Evolutionary conservation across 129 eudicot species (phyloP), one percentile per base, ranked within the genome.

Genomic region (Artemisia argyi): DNA sequence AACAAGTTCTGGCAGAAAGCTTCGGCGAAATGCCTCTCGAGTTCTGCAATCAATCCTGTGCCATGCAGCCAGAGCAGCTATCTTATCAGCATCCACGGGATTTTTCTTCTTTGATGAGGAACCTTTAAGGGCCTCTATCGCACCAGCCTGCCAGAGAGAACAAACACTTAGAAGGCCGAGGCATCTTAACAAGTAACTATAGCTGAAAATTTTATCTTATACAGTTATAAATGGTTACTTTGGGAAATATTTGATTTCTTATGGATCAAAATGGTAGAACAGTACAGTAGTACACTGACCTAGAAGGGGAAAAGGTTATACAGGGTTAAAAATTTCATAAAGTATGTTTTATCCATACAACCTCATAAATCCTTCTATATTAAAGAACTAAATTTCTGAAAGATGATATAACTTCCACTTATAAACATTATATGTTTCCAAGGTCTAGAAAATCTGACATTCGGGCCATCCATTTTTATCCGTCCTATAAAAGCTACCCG

Each of bases 1-100:
- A 61, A 94, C 72, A 46, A 88, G 78, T 44, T 94, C 98, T 3
- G 84, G 76, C 67, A 84, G 96, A 66, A 82, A 90, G 88, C 91
- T 90, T 28, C 89, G 87, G 8, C 98, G 93, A 66, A 94, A 80
- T 35, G 98, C 98, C 11, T 94, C 98, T 71, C 98, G 86, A 35
- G 98, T 90, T 77, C 90, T 83, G 76, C 89, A 79, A 72, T 90
- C 90, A 17, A 94, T 83, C 68, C 98, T 80, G 78, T 94, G 96
- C 98, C 98, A 94, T 58, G 98, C 98, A 72, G 87, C 76, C 79
- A 94, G 49, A 4, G 85, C 97, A 14, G 88, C 89, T 72, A 90
- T 84, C 78, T 94, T 94, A 75, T 94, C 97, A 54, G 82, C 78
- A 75, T 87, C 96, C 79, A 78, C 86, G 67, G 68, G 75, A 11